Base-by-base conservation (phyloP, 1,284 basidiomycete species). In the Cryptococcus sp. region DNA sequence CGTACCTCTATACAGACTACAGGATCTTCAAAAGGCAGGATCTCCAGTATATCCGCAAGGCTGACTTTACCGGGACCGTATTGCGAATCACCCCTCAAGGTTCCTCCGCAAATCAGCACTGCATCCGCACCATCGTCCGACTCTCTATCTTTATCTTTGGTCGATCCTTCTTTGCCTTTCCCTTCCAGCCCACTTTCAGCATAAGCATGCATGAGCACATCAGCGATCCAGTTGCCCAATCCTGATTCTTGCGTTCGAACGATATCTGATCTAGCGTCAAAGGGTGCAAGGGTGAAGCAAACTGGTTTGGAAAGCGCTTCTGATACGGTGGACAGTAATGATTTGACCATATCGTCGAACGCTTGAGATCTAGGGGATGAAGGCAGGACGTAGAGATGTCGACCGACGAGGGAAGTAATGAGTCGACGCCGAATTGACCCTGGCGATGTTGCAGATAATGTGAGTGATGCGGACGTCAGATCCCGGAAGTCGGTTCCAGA, bases 401-500 rank as follows among this genome's bases (percentile, higher is more conserved):
- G 80, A 63, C 92, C 90, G 57, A 77, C 83, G 40, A 94, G 80
- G 8, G 78, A 72, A 43, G 80, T 83, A 64, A 96, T 87, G 3
- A 88, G 79, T 59, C 86, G 86, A 50, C 77, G 81, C 59, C 93
- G 83, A 1, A 90, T 77, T 62, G 85, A 87, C 1, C 85, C 86
- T 38, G 80, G 73, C 0, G 86, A 83, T 1, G 69, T 64, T 1
- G 86, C 83, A 38, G 81, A 80, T 3, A 95, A 79, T 56, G 86
- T 84, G 19, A 95, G 77, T 0, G 76, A 80, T 44, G 93, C 80
- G 60, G 89, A 87, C 50, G 89, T 90, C 25, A 95, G 79, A 63
- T 95, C 91, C 37, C 89, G 84, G 74, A 96, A 96, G 77, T 96
- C 92, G 5, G 89, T 91, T 5, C 93, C 93, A 63, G 89, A 91